Percentiles rank a stretch among this genome's conserved stretches.
These are phyloP conservation scores for Thielaviopsis euricoi DNA, from an alignment of 2,329 filamentous ascomycete genomes.

Conservation along the genomic window DNA sequence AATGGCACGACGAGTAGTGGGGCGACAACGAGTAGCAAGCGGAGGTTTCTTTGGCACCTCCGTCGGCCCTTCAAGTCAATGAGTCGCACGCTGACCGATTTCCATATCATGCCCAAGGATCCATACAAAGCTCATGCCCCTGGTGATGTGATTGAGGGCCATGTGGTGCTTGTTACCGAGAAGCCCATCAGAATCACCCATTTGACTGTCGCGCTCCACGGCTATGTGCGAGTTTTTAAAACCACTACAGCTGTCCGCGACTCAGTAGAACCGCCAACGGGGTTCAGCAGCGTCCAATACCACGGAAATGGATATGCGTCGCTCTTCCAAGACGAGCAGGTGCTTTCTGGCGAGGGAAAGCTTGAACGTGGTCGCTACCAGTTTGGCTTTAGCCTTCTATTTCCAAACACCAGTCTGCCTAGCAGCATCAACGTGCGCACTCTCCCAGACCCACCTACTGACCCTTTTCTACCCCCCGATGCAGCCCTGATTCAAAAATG, in stretches of 20 bases:
- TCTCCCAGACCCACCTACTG: not conserved
- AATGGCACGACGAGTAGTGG: not conserved
- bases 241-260: slow-evolving; percentile 42
- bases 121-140: slow-evolving; percentile 62
- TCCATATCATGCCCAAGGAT: slow-evolving; percentile 60
- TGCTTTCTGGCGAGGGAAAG: slow-evolving; percentile 62
- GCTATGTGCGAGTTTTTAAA: slow-evolving; percentile 66
- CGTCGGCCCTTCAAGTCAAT: slow-evolving; percentile 32
- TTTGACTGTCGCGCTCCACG: slow-evolving; percentile 60
- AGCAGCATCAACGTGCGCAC: slow-evolving; percentile 81
- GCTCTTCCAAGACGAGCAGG: slow-evolving; percentile 67
- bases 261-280: slow-evolving; percentile 15
- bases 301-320: slow-evolving; percentile 66
- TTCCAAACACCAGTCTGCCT: slow-evolving; percentile 53
- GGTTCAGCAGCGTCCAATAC: slow-evolving; percentile 27
- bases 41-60: slow-evolving; percentile 33
- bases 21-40: not conserved
- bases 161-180: slow-evolving; percentile 54
- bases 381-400: slow-evolving; percentile 61
- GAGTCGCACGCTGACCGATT: slow-evolving; percentile 55
- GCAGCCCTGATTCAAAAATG: not conserved
- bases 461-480: not conserved
- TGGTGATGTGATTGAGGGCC: slow-evolving; percentile 58
- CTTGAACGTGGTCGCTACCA: slow-evolving; percentile 60
- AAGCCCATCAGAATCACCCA: slow-evolving; percentile 67